Conservation (phyloP, 2,329 filamentous ascomycete genomes). For the Aureobasidium pullulans region DNA sequence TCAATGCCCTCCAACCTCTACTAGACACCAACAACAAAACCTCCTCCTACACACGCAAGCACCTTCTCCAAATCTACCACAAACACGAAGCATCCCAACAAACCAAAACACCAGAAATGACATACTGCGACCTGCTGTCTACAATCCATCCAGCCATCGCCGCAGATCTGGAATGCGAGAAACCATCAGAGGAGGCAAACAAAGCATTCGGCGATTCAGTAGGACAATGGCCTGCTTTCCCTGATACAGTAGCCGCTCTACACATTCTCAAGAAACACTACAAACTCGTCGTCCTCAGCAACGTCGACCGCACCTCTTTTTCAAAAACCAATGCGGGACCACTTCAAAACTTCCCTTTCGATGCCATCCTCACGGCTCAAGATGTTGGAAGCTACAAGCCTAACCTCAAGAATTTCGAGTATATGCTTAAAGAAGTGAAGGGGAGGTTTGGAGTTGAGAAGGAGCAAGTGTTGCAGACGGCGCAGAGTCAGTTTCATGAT, state of each 20-base stretch:
- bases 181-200: conserved; percentile 26
- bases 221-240: conserved; percentile 50
- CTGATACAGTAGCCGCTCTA: conserved; percentile 51
- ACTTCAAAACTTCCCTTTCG: conserved; percentile 50
- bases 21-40: conserved; percentile 39
- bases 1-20: conserved; percentile 39
- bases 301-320: conserved; percentile 51
- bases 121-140: background rate
- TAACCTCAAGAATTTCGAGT: conserved; percentile 55
- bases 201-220: conserved; percentile 44
- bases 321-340: conserved; percentile 40
- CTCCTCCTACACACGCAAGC: conserved; percentile 34
- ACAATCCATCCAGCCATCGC: background rate
- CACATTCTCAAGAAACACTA: conserved; percentile 42
- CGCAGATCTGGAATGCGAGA: background rate
- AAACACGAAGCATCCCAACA: conserved; percentile 31
- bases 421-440: conserved; percentile 50
- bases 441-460: conserved; percentile 50
- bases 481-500: conserved; percentile 60
- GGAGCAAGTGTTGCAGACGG: conserved; percentile 56
- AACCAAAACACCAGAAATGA: conserved; percentile 3
- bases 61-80: conserved; percentile 38
- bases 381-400: conserved; percentile 68
- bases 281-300: conserved; percentile 55
- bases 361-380: conserved; percentile 61